Conservation (phyloP, 768 basidiomycete species). For the Terana coerulea region DNA sequence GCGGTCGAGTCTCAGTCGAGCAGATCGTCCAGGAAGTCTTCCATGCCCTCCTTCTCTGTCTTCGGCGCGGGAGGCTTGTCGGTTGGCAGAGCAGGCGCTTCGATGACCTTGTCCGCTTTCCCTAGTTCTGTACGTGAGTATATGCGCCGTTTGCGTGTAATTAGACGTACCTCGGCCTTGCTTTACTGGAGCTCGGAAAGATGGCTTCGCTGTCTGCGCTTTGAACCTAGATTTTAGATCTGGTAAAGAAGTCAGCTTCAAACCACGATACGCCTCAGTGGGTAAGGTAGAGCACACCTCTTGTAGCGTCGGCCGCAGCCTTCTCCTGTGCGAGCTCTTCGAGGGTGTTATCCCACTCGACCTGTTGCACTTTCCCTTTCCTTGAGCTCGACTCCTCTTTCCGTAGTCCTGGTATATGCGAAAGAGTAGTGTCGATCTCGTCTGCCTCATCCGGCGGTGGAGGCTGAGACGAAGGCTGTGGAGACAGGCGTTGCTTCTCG, state of each 20-base stretch:
- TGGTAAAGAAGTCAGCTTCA: slow-evolving; percentile 1
- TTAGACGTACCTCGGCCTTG: neutral
- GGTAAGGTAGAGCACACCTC: slow-evolving; percentile 43
- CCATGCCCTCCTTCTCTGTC: slow-evolving; percentile 54
- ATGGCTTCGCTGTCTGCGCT: slow-evolving; percentile 20
- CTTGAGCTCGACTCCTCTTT: slow-evolving; percentile 26
- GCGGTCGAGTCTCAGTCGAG: no score
- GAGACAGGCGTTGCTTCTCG: slow-evolving; percentile 51
- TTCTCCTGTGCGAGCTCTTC: slow-evolving; percentile 70
- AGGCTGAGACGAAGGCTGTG: slow-evolving; percentile 11
- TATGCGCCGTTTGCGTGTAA: slow-evolving; percentile 15
- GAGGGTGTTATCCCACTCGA: slow-evolving; percentile 66
- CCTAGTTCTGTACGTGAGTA: neutral
- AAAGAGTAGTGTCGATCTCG: slow-evolving; percentile 53
- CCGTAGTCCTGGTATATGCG: slow-evolving; percentile 40
- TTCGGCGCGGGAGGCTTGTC: slow-evolving; percentile 32
- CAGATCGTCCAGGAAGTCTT: slow-evolving; percentile 70
- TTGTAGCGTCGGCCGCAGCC: slow-evolving; percentile 65
- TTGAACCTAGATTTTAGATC: slow-evolving; percentile 30
- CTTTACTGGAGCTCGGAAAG: neutral
- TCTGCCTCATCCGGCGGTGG: slow-evolving; percentile 42
- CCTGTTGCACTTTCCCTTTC: slow-evolving; percentile 61
- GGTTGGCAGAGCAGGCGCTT: slow-evolving; percentile 53
- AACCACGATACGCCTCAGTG: neutral
- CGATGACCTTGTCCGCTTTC: slow-evolving; percentile 32